These are phyloP conservation scores for Capillidium heterosporum DNA, from an alignment of 371 early-diverging fungal species.

Conservation along the genomic window DNA sequence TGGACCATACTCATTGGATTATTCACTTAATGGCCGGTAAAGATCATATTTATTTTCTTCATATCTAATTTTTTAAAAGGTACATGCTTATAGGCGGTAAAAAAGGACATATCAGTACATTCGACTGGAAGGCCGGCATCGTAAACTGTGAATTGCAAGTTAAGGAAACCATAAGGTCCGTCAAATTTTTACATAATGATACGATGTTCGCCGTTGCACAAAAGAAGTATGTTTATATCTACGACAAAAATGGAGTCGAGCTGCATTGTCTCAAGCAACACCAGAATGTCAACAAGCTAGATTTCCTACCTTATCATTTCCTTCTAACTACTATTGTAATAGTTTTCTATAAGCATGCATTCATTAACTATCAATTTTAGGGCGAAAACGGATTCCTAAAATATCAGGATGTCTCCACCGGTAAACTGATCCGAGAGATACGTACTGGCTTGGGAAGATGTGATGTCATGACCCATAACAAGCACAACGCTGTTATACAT, in stretches of 20 bases:
- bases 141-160: conserved; percentile 76
- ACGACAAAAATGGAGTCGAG: conserved; percentile 88
- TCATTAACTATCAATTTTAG: conserved; percentile 12
- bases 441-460: conserved; percentile 64
- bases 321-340: conserved; percentile 66
- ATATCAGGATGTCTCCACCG: conserved; percentile 96
- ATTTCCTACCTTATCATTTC: conserved; percentile 95
- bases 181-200: conserved; percentile 89
- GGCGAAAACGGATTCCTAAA: conserved; percentile 68
- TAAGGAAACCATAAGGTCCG: conserved; percentile 79
- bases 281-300: conserved; percentile 58
- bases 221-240: conserved; percentile 89
- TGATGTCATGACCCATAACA: conserved; percentile 77
- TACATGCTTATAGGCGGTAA: conserved; percentile 73
- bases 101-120: conserved; percentile 81
- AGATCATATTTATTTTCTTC: background rate
- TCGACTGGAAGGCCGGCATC: conserved; percentile 80
- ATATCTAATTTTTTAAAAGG: conserved; percentile 11
- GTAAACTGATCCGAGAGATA: conserved; percentile 67
- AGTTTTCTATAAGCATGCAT: background rate
- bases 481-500: conserved; percentile 83
- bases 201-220: conserved; percentile 95
- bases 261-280: conserved; percentile 83
- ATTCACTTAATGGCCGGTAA: conserved; percentile 75
- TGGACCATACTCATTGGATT: conserved; percentile 78